Evolutionary conservation across 2,329 filamentous ascomycete genomes (phyloP), one percentile per base, ranked within the genome.

Genomic region (Thielaviopsis ethacetica): DNA sequence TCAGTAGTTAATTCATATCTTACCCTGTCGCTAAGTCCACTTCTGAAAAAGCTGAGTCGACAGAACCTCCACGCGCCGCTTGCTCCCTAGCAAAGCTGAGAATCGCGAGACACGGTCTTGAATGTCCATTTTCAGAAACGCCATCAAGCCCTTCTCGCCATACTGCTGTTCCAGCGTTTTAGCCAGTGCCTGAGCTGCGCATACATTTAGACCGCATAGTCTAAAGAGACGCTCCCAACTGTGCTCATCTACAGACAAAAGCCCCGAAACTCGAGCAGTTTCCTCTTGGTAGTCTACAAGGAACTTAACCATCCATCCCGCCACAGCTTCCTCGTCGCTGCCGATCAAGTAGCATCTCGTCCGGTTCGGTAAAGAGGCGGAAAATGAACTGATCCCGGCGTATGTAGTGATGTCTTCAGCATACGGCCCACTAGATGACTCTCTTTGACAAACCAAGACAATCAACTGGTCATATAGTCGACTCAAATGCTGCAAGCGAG

Each of bases 391-490:
- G 38, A 44, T 15, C 2, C 17, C n/a, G 38, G 38, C 38, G 38
- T 44, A 44, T 5, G 38, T 10, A 3, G 38, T n/a, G 38, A 44
- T 6, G n/a, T 44, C 38, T 44, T 15, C 38, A 4, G 7, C 15
- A n/a, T 5, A 44, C 38, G n/a, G 38, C 38, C n/a, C 38, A 44
- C 17, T 15, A n/a, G 38, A 44, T 6, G 15, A n/a, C 2, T n/a
- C 15, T 44, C 38, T 17, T n/a, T 44, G 38, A 44, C 10, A 44
- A n/a, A 44, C 52, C 5, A 53, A 30, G 3, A 27, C 13, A 13
- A 53, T 30, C 6, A 53, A 5, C 10, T 53, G 52, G 24, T 88
- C 83, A 65, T 93, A 91, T 10, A 82, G 76, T 1, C 66, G 58
- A 13, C 80, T 75, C 0, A 84, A 71, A 7, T 67, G 69, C 3